Base-by-base conservation (phyloP, 371 early-diverging fungal species). In the Encephalitozoon cuniculi region DNA sequence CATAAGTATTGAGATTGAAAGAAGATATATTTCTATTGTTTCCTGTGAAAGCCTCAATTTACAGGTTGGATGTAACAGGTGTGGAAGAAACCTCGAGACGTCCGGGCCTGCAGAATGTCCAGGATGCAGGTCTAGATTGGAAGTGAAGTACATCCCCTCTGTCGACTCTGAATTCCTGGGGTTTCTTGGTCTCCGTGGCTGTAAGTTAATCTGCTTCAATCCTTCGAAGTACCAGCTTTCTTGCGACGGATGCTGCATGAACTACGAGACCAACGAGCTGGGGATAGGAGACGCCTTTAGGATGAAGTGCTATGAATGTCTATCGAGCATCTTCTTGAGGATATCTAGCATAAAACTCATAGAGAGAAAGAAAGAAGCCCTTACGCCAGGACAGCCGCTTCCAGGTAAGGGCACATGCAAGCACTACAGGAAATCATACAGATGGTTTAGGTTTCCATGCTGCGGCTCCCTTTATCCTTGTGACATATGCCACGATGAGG, bases 401-500 rank as follows among this genome's bases (percentile, higher is more conserved):
- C 82, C 80, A 28, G 43, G 76, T 11, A 88, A 90, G 64, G 96
- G 97, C 0, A 86, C 91, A 0, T 96, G 97, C 81, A 83, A 86
- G 64, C 96, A 96, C 83, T 96, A 94, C 84, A 87, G 88, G 39
- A 92, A 91, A 83, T 92, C 92, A 4, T 90, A 89, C 65, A 88
- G 94, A 55, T 94, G 94, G 94, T 92, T 95, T 84, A 88, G 94
- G 15, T 97, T 97, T 84, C 91, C 93, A 0, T 97, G 97, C 85
- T 93, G 93, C 80, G 88, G 88, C 65, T 68, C 65, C 71, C 82
- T 90, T 2, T 94, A 89, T 84, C 89, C 95, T 0, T 97, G 97
- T 82, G 94, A 93, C 85, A 76, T 87, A 11, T 97, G 97, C 80
- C 97, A 97, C 75, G 91, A 94, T 74, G 82, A 82, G 59, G 46